Percentiles rank a stretch among this genome's conserved stretches.
phyloP scores from a whole-genome alignment of 306 rosid genomes.

The Adenanthera pavonina region DNA sequence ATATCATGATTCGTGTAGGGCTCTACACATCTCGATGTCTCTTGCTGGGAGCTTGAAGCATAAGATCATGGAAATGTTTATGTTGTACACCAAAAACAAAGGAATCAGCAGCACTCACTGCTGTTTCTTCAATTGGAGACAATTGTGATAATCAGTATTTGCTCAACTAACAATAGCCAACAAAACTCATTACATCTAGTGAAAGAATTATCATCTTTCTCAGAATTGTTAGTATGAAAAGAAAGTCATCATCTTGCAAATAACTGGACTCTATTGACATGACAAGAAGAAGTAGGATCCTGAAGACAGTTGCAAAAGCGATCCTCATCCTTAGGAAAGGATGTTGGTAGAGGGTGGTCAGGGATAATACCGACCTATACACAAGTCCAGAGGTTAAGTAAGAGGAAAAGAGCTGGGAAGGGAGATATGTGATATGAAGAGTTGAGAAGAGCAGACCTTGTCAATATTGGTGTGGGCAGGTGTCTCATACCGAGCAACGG shows the following conservation, averaged over 20 bases:
- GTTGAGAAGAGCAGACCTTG: constrained; percentile 58
- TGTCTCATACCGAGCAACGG: constrained; percentile 95
- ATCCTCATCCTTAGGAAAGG: constrained; percentile 89
- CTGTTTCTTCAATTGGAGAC: background rate
- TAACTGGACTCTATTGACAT: constrained; percentile 68
- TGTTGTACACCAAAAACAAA: background rate
- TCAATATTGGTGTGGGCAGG: constrained; percentile 90
- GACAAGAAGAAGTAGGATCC: constrained; percentile 85
- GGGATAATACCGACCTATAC: constrained; percentile 91
- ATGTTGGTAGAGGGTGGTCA: constrained; percentile 82
- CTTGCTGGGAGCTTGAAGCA: background rate
- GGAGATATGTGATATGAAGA: constrained; percentile 14
- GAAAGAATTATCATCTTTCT: constrained; percentile 32
- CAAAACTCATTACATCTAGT: constrained; percentile 7
- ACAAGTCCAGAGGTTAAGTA: constrained; percentile 15
- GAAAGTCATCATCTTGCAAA: constrained; percentile 61
- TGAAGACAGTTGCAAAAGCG: constrained; percentile 82
- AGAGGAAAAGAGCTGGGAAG: background rate
- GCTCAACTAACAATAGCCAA: constrained; percentile 13
- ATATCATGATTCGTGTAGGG: background rate
- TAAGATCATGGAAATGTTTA: background rate
- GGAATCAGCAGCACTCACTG: background rate
- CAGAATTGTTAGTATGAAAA: constrained; percentile 22
- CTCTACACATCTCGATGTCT: background rate
- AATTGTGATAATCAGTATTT: constrained; percentile 13